A percentile compares a stretch with the other conserved stretches of the same genome.
Evolutionary conservation across 768 basidiomycete species (phyloP).

Genomic region (Phanerodontia chrysosporium): DNA sequence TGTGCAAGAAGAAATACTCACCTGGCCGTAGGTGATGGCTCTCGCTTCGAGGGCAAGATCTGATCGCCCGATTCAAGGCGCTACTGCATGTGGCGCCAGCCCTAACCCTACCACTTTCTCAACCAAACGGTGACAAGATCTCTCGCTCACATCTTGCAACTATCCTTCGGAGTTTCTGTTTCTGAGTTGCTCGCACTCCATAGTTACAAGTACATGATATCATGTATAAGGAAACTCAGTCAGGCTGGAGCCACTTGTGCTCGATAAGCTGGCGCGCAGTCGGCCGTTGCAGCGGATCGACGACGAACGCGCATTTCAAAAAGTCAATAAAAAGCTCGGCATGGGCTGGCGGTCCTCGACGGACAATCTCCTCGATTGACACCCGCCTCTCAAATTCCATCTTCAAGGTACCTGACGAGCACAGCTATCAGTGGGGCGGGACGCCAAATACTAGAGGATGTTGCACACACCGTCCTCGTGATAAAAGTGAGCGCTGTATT

Average conservation of each 20-base stretch:
- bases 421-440: too few species aligned
- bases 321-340: background rate
- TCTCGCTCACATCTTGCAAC: too few species aligned
- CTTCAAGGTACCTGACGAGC: background rate
- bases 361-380: background rate
- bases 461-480: slow-evolving; percentile 1
- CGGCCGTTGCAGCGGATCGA: background rate
- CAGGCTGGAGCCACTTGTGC: background rate
- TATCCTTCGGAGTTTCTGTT: too few species aligned
- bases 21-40: too few species aligned
- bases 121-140: too few species aligned
- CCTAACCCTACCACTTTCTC: too few species aligned
- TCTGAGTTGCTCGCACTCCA: too few species aligned
- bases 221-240: too few species aligned
- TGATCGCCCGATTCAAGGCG: background rate
- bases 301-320: background rate
- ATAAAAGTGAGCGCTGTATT: background rate
- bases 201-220: too few species aligned
- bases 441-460: background rate
- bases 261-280: background rate
- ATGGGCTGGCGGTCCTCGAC: background rate
- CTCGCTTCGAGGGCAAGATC: background rate
- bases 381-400: background rate
- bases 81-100: background rate
- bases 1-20: background rate